phyloP scores from a whole-genome alignment of 75 land plant genomes.

The Isoetes taiwanensis region DNA sequence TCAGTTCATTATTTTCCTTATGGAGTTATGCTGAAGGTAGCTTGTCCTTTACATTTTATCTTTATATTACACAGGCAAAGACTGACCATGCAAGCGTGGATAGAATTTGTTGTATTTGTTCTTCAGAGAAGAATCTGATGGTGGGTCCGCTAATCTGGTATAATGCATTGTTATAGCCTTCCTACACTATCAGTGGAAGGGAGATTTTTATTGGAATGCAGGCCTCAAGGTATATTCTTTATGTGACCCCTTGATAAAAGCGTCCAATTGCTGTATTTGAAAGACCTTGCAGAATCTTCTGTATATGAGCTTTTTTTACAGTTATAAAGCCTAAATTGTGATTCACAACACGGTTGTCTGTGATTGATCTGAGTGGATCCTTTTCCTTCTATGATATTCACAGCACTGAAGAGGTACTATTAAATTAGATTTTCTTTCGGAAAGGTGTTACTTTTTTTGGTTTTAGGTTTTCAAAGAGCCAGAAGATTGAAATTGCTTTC shows the following conservation, averaged over 20 bases:
- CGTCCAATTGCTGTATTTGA: too few relatives aligned
- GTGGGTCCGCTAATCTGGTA: constrained; percentile 29
- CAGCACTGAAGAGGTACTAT: constrained; percentile 7
- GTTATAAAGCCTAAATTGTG: constrained; percentile 25
- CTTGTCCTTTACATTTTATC: background rate
- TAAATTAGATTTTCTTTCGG: background rate
- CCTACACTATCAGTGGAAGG: constrained; percentile 9
- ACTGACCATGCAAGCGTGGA: constrained; percentile 6
- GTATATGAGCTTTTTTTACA: too few relatives aligned
- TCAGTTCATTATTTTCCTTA: too few relatives aligned
- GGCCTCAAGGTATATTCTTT: constrained; percentile 29
- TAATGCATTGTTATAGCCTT: constrained; percentile 19
- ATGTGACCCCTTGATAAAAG: too few relatives aligned
- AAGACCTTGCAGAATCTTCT: too few relatives aligned
- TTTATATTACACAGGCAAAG: background rate
- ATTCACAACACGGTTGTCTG: constrained; percentile 22
- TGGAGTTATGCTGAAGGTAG: background rate
- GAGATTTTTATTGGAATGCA: constrained; percentile 18
- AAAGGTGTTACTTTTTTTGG: background rate
- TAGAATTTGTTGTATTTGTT: constrained; percentile 29
- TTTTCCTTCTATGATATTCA: constrained; percentile 21
- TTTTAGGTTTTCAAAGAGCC: background rate
- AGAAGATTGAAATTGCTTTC: too few relatives aligned
- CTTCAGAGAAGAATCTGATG: constrained; percentile 14
- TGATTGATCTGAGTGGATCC: constrained; percentile 23